Conservation (phyloP, 805 yeast genomes). For the Metschnikowia sp. region DNA sequence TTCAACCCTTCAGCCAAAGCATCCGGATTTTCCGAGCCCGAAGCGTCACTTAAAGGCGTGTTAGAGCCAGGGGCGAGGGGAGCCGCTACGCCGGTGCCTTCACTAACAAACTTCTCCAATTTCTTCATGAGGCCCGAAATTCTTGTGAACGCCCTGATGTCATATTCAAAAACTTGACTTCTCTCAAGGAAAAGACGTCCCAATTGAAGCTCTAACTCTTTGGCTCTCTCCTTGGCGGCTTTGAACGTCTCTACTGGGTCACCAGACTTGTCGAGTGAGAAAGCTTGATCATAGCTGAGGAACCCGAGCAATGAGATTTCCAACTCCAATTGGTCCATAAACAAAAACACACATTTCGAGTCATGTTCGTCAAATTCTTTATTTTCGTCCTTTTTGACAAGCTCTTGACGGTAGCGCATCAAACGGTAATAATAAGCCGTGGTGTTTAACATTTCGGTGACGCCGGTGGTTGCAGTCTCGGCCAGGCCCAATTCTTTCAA, state of each 20-base stretch:
- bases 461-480: neutral
- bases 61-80: no score
- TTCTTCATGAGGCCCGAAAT: neutral
- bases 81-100: neutral
- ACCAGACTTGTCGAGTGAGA: neutral
- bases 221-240: neutral
- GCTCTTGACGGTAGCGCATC: constrained; percentile 7
- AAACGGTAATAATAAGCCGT: constrained; percentile 5
- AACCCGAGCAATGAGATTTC: constrained; percentile 6
- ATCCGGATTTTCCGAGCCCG: no score
- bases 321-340: constrained; percentile 4
- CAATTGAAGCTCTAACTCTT: constrained; percentile 1
- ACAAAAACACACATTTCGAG: constrained; percentile 4
- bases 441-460: constrained; percentile 7
- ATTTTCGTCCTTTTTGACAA: neutral
- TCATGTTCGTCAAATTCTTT: constrained; percentile 4
- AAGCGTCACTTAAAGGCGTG: no score
- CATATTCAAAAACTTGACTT: constrained; percentile 7
- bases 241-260: neutral
- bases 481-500: neutral
- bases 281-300: neutral
- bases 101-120: neutral
- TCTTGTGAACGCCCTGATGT: constrained; percentile 1
- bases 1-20: no score
- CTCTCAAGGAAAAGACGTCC: constrained; percentile 2